Evolutionary conservation across 805 yeast genomes (phyloP).

Genomic region (Priceomyces haplophilus): DNA sequence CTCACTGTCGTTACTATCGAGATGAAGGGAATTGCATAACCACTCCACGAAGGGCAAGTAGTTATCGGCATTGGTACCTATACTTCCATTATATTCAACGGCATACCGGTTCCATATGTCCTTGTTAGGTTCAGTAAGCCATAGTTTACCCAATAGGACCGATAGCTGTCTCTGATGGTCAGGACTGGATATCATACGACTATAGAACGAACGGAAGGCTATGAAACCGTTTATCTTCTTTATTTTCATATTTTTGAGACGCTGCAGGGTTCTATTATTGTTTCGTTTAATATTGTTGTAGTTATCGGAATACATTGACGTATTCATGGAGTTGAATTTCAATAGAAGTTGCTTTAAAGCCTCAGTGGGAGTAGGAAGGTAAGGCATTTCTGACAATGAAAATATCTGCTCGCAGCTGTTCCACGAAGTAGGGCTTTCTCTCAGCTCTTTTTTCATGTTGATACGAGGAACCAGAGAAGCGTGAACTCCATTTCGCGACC

Average conservation of each 20-base stretch:
- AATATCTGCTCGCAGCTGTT: constrained; percentile 5
- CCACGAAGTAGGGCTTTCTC: background rate
- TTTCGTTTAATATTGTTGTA: background rate
- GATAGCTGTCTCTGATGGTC: constrained; percentile 25
- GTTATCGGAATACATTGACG: background rate
- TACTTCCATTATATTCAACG: constrained; percentile 20
- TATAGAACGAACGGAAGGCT: constrained; percentile 28
- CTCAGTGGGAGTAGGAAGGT: constrained; percentile 11
- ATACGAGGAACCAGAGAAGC: background rate
- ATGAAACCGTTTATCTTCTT: constrained; percentile 27
- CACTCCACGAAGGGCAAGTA: constrained; percentile 17
- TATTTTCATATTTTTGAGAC: constrained; percentile 4
- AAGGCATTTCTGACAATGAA: constrained; percentile 11
- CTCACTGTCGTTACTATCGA: background rate
- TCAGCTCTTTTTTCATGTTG: background rate
- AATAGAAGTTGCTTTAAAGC: constrained; percentile 10
- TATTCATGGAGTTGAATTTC: constrained; percentile 8
- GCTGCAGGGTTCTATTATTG: background rate
- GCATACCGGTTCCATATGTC: constrained; percentile 30
- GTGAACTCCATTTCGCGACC: background rate
- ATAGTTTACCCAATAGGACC: constrained; percentile 18
- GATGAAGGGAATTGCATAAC: constrained; percentile 15
- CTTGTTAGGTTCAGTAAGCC: constrained; percentile 25
- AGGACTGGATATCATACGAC: constrained; percentile 18
- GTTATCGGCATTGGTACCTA: background rate